phyloP scores from a whole-genome alignment of 2,329 filamentous ascomycete genomes.

The Hyphodiscus sp. region DNA sequence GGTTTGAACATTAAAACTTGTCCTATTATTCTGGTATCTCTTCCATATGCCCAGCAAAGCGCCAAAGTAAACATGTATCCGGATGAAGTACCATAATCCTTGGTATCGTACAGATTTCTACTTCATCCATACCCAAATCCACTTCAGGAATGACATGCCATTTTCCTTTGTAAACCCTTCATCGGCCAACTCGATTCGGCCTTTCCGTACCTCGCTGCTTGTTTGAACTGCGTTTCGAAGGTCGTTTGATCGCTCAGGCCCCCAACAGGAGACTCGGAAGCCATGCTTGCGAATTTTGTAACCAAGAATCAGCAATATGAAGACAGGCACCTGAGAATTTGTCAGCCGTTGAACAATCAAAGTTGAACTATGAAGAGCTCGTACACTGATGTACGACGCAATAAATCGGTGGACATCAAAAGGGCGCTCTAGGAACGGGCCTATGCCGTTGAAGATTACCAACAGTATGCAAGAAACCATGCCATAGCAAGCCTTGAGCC shows the following conservation, averaged over 20 bases:
- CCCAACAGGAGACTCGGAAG: conserved; percentile 29
- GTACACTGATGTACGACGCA: conserved; percentile 35
- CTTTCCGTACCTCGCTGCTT: conserved; percentile 30
- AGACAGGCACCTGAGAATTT: conserved; percentile 30
- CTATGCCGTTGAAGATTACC: conserved; percentile 32
- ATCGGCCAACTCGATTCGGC: conserved; percentile 33
- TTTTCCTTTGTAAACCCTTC: conserved; percentile 31
- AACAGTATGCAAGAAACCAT: conserved; percentile 29
- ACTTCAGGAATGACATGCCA: conserved; percentile 25
- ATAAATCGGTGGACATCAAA: conserved; percentile 33
- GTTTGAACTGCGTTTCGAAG: conserved; percentile 33
- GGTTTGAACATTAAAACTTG: no score
- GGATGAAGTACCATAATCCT: no score
- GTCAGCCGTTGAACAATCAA: not conserved
- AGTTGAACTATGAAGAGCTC: not conserved
- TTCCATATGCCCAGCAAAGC: no score
- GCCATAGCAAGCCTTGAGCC: conserved; percentile 33
- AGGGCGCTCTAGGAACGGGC: conserved; percentile 29
- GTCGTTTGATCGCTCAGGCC: conserved; percentile 33
- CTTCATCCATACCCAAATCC: conserved; percentile 36
- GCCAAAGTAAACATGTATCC: no score
- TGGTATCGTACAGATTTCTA: no score
- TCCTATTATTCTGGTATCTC: no score
- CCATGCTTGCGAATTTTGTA: conserved; percentile 35
- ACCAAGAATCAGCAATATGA: conserved; percentile 32